Evolutionary conservation across 208 protist species (phyloP).

Genomic region (Acanthamoeba healyi): DNA sequence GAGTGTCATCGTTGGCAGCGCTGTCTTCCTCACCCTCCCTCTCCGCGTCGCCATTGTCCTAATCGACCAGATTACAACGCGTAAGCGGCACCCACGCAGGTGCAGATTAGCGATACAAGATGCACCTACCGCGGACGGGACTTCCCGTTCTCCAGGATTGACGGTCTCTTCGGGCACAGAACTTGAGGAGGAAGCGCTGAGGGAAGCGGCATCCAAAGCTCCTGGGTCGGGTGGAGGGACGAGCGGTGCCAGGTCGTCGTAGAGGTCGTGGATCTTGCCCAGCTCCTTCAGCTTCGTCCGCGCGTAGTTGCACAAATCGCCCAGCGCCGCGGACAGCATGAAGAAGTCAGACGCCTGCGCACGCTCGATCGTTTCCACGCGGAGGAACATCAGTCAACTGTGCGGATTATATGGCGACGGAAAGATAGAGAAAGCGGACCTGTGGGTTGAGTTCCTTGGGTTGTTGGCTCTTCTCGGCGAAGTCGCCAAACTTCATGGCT

Average conservation of each 20-base stretch:
- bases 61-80: neutral
- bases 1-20: neutral
- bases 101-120: no score
- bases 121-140: neutral
- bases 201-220: neutral
- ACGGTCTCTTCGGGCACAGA: neutral
- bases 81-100: no score
- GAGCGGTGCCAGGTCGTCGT: neutral
- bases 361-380: neutral
- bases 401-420: neutral
- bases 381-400: neutral
- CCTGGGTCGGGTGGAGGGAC: neutral
- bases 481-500: slow-evolving; percentile 41
- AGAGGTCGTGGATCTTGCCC: neutral
- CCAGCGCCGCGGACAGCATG: slow-evolving; percentile 31
- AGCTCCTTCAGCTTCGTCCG: slow-evolving; percentile 36
- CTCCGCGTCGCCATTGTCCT: neutral
- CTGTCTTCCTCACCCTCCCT: neutral
- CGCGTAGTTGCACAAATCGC: slow-evolving; percentile 55
- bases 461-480: slow-evolving; percentile 55
- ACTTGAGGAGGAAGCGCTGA: neutral
- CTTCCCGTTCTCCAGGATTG: neutral
- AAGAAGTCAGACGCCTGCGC: slow-evolving; percentile 27
- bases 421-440: neutral
- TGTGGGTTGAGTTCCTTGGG: slow-evolving; percentile 61